phyloP scores from a whole-genome alignment of 2,329 filamentous ascomycete species.

The Orbilia brochopaga region DNA sequence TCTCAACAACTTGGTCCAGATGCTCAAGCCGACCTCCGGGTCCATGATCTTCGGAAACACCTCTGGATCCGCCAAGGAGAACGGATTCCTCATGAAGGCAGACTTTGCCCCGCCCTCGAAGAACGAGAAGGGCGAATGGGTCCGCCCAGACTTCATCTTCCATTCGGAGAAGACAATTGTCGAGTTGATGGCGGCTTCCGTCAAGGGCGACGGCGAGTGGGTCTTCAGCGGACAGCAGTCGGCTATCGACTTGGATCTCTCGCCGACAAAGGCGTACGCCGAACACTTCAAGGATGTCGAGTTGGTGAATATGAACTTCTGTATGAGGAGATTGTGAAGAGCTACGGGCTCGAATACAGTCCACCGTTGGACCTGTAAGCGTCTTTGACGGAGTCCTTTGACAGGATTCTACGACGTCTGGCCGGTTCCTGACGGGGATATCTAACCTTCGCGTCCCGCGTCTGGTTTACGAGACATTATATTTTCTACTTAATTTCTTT shows the following conservation, averaged over 20 bases:
- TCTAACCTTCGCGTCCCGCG: constrained; percentile 1
- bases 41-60: constrained; percentile 47
- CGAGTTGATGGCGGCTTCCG: constrained; percentile 28
- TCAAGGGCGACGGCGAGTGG: constrained; percentile 36
- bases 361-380: not conserved
- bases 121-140: constrained; percentile 42
- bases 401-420: not conserved
- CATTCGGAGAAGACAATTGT: constrained; percentile 44
- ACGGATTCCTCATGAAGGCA: constrained; percentile 36
- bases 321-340: constrained; percentile 37
- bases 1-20: constrained; percentile 31
- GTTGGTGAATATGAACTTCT: constrained; percentile 44
- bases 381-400: not conserved
- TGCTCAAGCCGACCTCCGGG: constrained; percentile 36
- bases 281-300: constrained; percentile 44
- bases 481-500: not conserved
- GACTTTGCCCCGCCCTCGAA: constrained; percentile 36
- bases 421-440: not conserved
- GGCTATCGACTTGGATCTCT: constrained; percentile 29
- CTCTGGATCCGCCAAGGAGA: constrained; percentile 38
- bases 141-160: constrained; percentile 42
- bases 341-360: not conserved
- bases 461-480: constrained; percentile 6
- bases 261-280: constrained; percentile 45
- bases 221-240: constrained; percentile 32